Evolutionary conservation across 495 filamentous ascomycete genomes (phyloP).

Genomic region (Lophiostoma macrostomum): DNA sequence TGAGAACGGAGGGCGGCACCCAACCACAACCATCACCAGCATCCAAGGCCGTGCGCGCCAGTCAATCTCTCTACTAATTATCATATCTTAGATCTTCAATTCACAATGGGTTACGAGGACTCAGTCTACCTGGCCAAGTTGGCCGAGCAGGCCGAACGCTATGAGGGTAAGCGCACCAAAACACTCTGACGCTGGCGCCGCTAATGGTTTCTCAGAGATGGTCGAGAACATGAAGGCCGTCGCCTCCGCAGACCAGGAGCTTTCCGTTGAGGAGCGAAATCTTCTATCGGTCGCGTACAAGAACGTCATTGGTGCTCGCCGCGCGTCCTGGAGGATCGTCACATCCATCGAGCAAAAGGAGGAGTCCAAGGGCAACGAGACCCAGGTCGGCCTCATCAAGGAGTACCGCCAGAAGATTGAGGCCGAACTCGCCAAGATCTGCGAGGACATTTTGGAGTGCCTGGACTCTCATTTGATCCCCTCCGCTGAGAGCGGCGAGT

Average conservation of each 20-base stretch:
- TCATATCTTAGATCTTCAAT: conserved; percentile 21
- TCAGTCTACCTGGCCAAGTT: conserved; percentile 99
- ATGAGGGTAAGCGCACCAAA: conserved; percentile 88
- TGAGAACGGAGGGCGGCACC: not conserved
- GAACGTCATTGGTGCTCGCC: conserved; percentile 98
- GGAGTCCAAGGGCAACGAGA: conserved; percentile 97
- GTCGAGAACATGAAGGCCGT: conserved; percentile 99
- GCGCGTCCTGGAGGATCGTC: conserved; percentile 99
- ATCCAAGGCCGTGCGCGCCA: not conserved
- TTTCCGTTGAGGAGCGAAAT: conserved; percentile 98
- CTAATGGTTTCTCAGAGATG: conserved; percentile 98
- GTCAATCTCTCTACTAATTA: conserved; percentile 3
- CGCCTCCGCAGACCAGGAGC: conserved; percentile 92
- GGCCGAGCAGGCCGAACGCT: conserved; percentile 99
- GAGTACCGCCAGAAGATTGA: conserved; percentile 99
- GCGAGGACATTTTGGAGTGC: conserved; percentile 96
- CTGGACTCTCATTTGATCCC: conserved; percentile 95
- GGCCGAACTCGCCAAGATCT: conserved; percentile 97
- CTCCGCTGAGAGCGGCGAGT: conserved; percentile 93
- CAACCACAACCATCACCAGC: not conserved
- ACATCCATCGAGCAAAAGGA: conserved; percentile 99
- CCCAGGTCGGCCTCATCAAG: conserved; percentile 92
- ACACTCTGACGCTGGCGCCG: too few relatives aligned
- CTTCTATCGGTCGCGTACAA: conserved; percentile 99
- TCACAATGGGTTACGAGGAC: conserved; percentile 98